Evolutionary conservation across 139 green algal genomes (phyloP), one percentile per base, ranked within the genome.

Genomic region (Chlorella vulgaris): DNA sequence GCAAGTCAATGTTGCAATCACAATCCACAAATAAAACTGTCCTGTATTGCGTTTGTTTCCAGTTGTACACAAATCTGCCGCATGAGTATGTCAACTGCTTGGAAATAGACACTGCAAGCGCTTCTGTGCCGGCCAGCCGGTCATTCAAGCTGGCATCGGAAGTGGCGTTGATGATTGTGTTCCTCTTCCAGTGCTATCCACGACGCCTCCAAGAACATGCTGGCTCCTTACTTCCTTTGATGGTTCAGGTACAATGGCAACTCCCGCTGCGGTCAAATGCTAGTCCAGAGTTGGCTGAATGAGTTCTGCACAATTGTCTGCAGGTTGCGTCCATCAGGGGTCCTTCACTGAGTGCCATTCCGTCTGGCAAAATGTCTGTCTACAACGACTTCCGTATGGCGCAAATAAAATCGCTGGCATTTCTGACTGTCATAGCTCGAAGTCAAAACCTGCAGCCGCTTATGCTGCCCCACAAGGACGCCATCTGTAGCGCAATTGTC

Each of bases 71-170:
- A 29, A 33, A 26, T n/a, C 22, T 78, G 2, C 68, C 65, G 15
- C 10, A 36, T 1, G 36, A n/a, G 15, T 75, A 60, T 26, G 7
- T 6, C 1, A 51, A 1, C 0, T 42, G 22, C n/a, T n/a, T 58
- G 40, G 65, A 53, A 70, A 1, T 22, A 42, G 47, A 65, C 43
- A 22, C 47, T 63, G 21, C 38, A 73, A 40, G 28, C 61, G 3
- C 31, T 60, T 28, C 35, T 51, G 69, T 89, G 2, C 85, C 89
- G 7, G 85, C 83, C 33, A 35, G 24, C 39, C 74, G 82, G 4
- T 96, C 90, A 4, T 96, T 98, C 91, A 96, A 95, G 84, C 83
- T 98, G n/a, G 81, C 97, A 6, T 89, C 88, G 7, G 96, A 99
- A 55, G 76, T 88, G 4, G 74, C 81, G 4, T 29, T 90, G 6